phyloP scores from a whole-genome alignment of 371 early-diverging fungal species.

The Haplosporangium sp. region DNA sequence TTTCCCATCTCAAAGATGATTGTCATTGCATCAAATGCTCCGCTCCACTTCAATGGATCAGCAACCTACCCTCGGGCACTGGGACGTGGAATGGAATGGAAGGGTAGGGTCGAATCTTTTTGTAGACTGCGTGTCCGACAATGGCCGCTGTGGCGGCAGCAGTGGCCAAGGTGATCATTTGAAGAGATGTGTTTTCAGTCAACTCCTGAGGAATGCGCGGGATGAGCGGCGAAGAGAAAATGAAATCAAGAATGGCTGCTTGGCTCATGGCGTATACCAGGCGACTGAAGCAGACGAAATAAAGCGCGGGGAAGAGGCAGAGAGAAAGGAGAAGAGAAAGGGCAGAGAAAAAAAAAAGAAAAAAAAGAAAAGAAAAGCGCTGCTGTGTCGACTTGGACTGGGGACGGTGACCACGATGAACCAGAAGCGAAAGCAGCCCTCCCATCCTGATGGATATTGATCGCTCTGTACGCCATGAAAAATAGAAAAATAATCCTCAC shows the following conservation, averaged over 20 bases:
- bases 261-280: neutral
- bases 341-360: neutral
- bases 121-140: conserved; percentile 6
- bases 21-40: too few species aligned
- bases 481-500: neutral
- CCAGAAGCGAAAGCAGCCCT: too few species aligned
- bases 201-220: too few species aligned
- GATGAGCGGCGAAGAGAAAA: neutral
- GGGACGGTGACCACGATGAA: neutral
- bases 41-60: neutral
- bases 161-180: neutral
- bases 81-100: conserved; percentile 39
- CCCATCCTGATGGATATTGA: too few species aligned
- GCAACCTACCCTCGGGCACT: conserved; percentile 33
- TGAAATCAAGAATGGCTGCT: neutral
- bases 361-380: neutral
- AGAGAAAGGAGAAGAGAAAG: neutral
- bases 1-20: neutral
- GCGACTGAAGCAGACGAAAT: neutral
- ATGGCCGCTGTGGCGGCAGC: conserved; percentile 5
- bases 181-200: too few species aligned
- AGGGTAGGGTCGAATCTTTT: conserved; percentile 12
- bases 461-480: too few species aligned
- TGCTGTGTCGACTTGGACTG: neutral
- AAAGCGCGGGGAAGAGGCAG: neutral